A percentile compares a stretch with the other conserved stretches of the same genome.
These are phyloP conservation scores for Pseudonectria foliicola DNA, from an alignment of 2,329 filamentous ascomycete genomes.

Conservation along the genomic window DNA sequence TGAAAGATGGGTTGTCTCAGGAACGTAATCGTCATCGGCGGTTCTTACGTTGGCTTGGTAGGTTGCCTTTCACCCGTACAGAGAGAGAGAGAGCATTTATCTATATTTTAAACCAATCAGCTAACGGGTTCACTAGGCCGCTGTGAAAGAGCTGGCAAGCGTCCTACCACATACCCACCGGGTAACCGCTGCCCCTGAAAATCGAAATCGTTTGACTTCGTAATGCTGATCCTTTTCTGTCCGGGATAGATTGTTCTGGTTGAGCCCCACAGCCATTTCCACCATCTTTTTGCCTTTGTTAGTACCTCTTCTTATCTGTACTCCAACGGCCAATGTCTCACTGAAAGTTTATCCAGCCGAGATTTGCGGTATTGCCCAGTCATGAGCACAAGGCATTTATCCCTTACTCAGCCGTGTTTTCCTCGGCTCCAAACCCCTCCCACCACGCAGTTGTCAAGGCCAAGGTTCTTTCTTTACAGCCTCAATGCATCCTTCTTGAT, in stretches of 20 bases:
- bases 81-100: too few species aligned
- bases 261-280: slow-evolving; percentile 45
- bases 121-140: slow-evolving; percentile 9
- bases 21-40: slow-evolving; percentile 21
- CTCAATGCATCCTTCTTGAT: slow-evolving; percentile 16
- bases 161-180: slow-evolving; percentile 16
- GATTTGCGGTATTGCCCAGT: slow-evolving; percentile 36
- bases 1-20: slow-evolving; percentile 14
- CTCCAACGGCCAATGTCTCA: not conserved
- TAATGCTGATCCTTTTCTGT: too few species aligned
- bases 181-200: slow-evolving; percentile 2
- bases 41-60: slow-evolving; percentile 21
- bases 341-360: slow-evolving; percentile 21
- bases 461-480: slow-evolving; percentile 9
- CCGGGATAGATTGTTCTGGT: slow-evolving; percentile 33
- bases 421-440: slow-evolving; percentile 10
- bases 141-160: slow-evolving; percentile 16
- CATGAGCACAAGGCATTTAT: slow-evolving; percentile 43
- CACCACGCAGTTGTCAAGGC: slow-evolving; percentile 15
- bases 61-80: not conserved
- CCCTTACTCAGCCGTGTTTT: slow-evolving; percentile 31
- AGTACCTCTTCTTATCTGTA: not conserved
- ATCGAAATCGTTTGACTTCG: not conserved
- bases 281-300: slow-evolving; percentile 40
- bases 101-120: not conserved